Evolutionary conservation across 2,329 filamentous ascomycete species (phyloP).

Genomic region (Elsinoe arachidis): DNA sequence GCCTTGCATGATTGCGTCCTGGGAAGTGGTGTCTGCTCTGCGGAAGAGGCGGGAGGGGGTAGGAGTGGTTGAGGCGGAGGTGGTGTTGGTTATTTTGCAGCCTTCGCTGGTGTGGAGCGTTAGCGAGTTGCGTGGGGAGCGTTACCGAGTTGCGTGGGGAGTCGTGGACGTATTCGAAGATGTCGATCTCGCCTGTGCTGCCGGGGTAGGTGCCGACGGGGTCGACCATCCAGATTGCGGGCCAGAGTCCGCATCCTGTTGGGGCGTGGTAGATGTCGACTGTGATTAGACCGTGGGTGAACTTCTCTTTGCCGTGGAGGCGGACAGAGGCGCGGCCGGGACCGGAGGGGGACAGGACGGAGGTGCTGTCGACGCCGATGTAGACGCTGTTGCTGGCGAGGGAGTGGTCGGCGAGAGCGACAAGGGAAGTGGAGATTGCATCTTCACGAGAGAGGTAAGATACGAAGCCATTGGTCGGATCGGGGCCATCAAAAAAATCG

Average conservation of each 20-base stretch:
- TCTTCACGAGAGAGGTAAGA: slow-evolving; percentile 17
- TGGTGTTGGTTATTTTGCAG: slow-evolving; percentile 32
- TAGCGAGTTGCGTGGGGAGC: slow-evolving; percentile 33
- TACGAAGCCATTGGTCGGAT: slow-evolving; percentile 36
- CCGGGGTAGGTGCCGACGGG: slow-evolving; percentile 29
- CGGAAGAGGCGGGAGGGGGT: slow-evolving; percentile 23
- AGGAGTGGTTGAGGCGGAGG: slow-evolving; percentile 19
- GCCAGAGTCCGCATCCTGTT: slow-evolving; percentile 44
- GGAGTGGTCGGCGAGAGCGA: slow-evolving; percentile 34
- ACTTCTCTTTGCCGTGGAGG: slow-evolving; percentile 38
- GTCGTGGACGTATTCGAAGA: slow-evolving; percentile 41
- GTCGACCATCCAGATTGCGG: slow-evolving; percentile 38
- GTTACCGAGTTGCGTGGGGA: slow-evolving; percentile 37
- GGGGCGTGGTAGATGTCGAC: slow-evolving; percentile 47
- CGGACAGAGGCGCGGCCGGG: slow-evolving; percentile 39
- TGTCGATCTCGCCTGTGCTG: slow-evolving; percentile 40
- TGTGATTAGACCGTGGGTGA: slow-evolving; percentile 41
- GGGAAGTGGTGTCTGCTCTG: no score
- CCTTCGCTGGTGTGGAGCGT: slow-evolving; percentile 40
- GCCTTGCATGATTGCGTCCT: slow-evolving; percentile 35
- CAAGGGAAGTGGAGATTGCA: slow-evolving; percentile 31
- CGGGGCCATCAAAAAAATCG: slow-evolving; percentile 34
- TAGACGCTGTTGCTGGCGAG: slow-evolving; percentile 26
- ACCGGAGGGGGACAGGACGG: slow-evolving; percentile 21
- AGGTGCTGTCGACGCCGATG: slow-evolving; percentile 39